These are phyloP conservation scores for Aspergillus japonicus DNA, from an alignment of 2,329 filamentous ascomycete genomes.

Conservation along the genomic window DNA sequence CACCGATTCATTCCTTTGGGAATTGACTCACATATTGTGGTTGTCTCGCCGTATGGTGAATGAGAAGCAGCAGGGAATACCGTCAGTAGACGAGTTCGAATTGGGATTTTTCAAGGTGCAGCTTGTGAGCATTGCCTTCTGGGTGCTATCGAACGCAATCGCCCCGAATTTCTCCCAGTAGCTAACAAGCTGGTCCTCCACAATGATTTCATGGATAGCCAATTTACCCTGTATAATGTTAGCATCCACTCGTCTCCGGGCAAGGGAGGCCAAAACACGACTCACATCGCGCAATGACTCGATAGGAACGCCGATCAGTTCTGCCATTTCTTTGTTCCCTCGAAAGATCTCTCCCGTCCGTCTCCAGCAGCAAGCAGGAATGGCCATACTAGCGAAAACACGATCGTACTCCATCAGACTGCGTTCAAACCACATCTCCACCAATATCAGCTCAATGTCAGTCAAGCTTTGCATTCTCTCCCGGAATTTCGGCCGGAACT, in stretches of 20 bases:
- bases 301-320: conserved; percentile 88
- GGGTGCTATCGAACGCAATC: conserved; percentile 90
- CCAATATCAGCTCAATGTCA: conserved; percentile 88
- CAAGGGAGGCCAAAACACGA: conserved; percentile 19
- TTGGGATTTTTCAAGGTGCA: conserved; percentile 85
- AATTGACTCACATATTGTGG: conserved; percentile 79
- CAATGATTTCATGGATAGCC: conserved; percentile 91
- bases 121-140: conserved; percentile 92
- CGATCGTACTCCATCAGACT: conserved; percentile 97
- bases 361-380: conserved; percentile 95
- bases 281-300: conserved; percentile 86
- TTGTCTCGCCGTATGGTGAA: conserved; percentile 94
- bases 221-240: conserved; percentile 70
- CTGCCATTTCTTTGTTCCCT: conserved; percentile 98
- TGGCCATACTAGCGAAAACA: conserved; percentile 98
- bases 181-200: conserved; percentile 88
- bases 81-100: conserved; percentile 63
- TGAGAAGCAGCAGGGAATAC: conserved; percentile 92
- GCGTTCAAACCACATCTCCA: conserved; percentile 99
- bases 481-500: conserved; percentile 91
- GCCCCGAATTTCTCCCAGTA: conserved; percentile 99
- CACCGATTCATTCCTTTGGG: background rate
- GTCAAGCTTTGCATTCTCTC: conserved; percentile 91
- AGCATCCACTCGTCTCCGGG: background rate
- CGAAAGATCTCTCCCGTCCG: conserved; percentile 95